A percentile compares a stretch with the other conserved stretches of the same genome.
Evolutionary conservation across 73 alveolate genomes (phyloP).

Genomic region (Tetrahymena malaccensis): DNA sequence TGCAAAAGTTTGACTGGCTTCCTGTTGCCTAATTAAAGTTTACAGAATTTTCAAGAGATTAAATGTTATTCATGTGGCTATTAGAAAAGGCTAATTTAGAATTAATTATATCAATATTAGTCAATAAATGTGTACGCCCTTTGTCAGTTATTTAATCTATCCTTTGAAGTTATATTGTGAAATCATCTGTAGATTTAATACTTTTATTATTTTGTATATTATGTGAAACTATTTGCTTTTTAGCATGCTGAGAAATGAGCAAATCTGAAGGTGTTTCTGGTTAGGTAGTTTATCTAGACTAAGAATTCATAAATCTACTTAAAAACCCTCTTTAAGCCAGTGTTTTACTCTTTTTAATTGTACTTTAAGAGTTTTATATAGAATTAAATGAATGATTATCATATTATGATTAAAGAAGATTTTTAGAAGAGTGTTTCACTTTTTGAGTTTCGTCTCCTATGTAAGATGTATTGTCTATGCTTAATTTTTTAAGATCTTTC

Average conservation of each 20-base stretch:
- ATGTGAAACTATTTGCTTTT: neutral
- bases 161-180: neutral
- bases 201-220: neutral
- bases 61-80: neutral
- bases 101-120: neutral
- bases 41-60: neutral
- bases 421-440: neutral
- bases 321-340: neutral
- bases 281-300: neutral
- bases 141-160: neutral
- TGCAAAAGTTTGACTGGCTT: neutral
- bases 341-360: neutral
- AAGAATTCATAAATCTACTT: neutral
- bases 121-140: neutral
- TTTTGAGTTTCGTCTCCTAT: neutral
- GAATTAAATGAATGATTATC: neutral
- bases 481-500: too few relatives aligned
- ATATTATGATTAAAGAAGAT: neutral
- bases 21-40: neutral
- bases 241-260: neutral
- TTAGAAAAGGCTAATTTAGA: neutral
- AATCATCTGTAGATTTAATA: neutral
- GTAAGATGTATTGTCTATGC: neutral
- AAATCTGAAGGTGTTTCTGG: neutral
- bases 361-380: neutral